Evolutionary conservation across 2,329 filamentous ascomycete species (phyloP), one percentile per base, ranked within the genome.

Genomic region (Colletotrichum cordylinicola): DNA sequence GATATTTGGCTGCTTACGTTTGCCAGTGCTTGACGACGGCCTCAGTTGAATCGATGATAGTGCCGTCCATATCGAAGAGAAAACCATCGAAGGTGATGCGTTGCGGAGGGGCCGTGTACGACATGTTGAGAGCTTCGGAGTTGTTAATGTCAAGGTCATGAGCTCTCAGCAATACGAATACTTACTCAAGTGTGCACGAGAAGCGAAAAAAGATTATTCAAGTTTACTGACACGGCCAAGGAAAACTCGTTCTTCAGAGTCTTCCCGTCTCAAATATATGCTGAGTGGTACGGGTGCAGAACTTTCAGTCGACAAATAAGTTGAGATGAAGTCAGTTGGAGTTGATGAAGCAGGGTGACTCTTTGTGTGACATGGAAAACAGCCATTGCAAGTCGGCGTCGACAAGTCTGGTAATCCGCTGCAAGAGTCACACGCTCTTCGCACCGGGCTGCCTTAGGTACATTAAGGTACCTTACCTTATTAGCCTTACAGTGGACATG

Each of bases 21-120:
- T 93, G 87, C 95, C 95, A 97, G 83, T 96, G 93, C 85, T 95
- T 95, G 68, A 92, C 89, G 55, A 97, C 93, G 10, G 95, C 95
- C 24, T 89, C 87, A 3, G 94, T 96, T 18, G 93, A 95, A 83
- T 96, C 94, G 80, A 96, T 95, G 78, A 96, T 94, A 21, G 94
- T 96, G 52, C 94, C 94, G 82, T 96, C 94, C 93, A 95, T 94
- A 82, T 95, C 94, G 80, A 95, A 93, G 8, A 94, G 87, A 77
- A 92, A 88, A 18, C 90, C 90, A 62, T 89, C 85, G 79, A 92
- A 91, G 61, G 72, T 35, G 39, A 73, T 65, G 58, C 72, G 75
- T 60, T 77, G 71, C 10, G 69, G 66, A 27, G 72, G 72, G 29
- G 77, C 77, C 9, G 72, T 73, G 67, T 76, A 78, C 29, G 77